phyloP scores from a whole-genome alignment of 768 basidiomycete genomes.

The Lactifluus volemus region DNA sequence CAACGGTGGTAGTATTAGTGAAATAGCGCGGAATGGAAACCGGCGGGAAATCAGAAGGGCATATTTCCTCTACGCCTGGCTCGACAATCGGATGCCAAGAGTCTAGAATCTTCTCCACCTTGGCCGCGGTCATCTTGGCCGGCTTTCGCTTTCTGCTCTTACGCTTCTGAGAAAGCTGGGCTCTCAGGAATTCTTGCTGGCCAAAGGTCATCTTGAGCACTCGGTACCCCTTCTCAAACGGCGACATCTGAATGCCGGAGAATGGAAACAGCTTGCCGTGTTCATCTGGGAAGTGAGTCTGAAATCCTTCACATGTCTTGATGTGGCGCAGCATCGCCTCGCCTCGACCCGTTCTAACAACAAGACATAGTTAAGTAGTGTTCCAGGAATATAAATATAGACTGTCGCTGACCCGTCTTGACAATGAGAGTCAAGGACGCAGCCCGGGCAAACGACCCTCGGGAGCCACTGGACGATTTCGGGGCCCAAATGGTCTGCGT shows the following conservation, averaged over 20 bases:
- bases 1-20: background rate
- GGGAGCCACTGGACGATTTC: conserved; percentile 13
- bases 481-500: background rate
- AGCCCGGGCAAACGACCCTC: conserved; percentile 4
- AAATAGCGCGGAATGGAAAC: background rate
- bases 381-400: too few species aligned
- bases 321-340: background rate
- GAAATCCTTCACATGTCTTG: background rate
- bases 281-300: background rate
- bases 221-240: background rate
- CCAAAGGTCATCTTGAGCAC: conserved; percentile 5
- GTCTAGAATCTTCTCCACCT: background rate
- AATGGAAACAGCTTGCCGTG: background rate
- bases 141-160: background rate
- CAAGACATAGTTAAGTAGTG: background rate
- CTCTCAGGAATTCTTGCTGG: background rate
- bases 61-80: background rate
- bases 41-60: background rate
- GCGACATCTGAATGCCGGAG: background rate
- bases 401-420: background rate
- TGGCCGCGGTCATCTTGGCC: background rate
- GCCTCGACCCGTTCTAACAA: background rate
- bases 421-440: background rate
- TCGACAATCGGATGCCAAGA: conserved; percentile 1
- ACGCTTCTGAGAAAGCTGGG: background rate